Base-by-base conservation (phyloP, 495 filamentous ascomycete genomes). In the Articulospora tetracladia region DNA sequence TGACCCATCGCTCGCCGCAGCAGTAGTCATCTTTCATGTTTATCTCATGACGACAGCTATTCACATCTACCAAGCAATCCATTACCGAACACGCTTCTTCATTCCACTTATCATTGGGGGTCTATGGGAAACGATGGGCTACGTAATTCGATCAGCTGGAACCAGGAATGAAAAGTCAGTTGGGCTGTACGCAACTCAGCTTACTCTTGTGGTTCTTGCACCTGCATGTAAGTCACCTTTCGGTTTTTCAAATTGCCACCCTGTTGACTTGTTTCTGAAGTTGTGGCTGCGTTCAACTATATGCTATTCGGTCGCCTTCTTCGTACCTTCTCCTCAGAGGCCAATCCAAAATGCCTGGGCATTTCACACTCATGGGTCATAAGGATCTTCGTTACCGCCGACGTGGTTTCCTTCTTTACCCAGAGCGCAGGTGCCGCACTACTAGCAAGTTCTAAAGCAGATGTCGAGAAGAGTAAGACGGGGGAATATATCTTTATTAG, bases 31-130 rank as follows among this genome's bases (percentile, higher is more conserved):
- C 36, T 63, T 59, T 15, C 56, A 69, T 13, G 44, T 76, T 0
- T 76, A 63, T 52, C 63, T 67, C 3, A 10, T 72, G 2, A 71
- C 65, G 0, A 57, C 61, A 0, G 17, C 62, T 7, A 19, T 44
- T 1, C 73, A 76, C 57, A 30, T 68, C 25, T 41, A 63, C 8
- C 70, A 72, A 59, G 69, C 66, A 0, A 30, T 66, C 11, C 24
- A 68, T 0, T 72, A 63, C 39, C 57, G 46, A n/a, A 52, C 20
- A 26, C 60, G 65, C 30, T 84, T 79, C 63, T 71, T 70, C 41
- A 83, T 78, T 77, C 78, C 83, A 27, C 70, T 84, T 13, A 76
- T 73, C 49, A 76, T 77, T 70, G 74, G 66, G 23, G 67, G 22
- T 1, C 10, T 60, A 0, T 70, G 63, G 75, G 73, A 77, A 53